Percentiles rank a stretch among this genome's conserved stretches.
Evolutionary conservation across 805 yeast genomes (phyloP).

Genomic region (Sugiyamaella floridensis): DNA sequence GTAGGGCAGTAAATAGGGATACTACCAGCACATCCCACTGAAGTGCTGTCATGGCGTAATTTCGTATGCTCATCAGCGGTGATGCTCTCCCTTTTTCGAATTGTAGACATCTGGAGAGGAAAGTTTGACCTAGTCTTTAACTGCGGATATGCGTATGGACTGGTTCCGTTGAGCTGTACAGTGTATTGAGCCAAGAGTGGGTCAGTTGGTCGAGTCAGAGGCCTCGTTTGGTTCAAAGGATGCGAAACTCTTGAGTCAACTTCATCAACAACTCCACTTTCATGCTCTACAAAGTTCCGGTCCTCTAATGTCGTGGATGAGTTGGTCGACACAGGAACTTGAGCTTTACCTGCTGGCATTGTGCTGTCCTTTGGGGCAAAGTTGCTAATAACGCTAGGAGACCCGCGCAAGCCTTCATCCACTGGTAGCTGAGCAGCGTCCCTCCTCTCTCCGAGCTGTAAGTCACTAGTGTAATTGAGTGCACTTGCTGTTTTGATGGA

Average conservation of each 20-base stretch:
- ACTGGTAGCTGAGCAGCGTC: no score
- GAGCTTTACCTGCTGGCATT: no score
- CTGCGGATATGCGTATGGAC: slow-evolving; percentile 43
- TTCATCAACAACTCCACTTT: neutral
- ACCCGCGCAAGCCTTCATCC: no score
- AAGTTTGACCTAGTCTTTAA: slow-evolving; percentile 39
- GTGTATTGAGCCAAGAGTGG: neutral
- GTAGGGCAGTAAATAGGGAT: slow-evolving; percentile 49
- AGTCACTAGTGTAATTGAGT: no score
- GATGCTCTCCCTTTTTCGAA: slow-evolving; percentile 5
- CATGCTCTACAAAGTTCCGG: neutral
- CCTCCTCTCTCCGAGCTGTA: no score
- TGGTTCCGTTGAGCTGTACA: slow-evolving; percentile 10
- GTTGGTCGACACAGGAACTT: no score
- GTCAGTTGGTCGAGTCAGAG: neutral
- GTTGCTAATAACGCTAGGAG: no score
- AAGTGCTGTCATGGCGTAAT: neutral
- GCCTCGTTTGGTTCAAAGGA: neutral
- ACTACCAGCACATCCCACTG: slow-evolving; percentile 14
- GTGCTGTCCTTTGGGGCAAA: no score
- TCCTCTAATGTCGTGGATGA: neutral
- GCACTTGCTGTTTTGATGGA: no score
- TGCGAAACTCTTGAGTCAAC: neutral
- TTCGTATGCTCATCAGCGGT: neutral
- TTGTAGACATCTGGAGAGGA: slow-evolving; percentile 35